These are phyloP conservation scores for Aspergillus pseudoglaucus DNA, from an alignment of 2,329 filamentous ascomycete genomes.

Conservation along the genomic window DNA sequence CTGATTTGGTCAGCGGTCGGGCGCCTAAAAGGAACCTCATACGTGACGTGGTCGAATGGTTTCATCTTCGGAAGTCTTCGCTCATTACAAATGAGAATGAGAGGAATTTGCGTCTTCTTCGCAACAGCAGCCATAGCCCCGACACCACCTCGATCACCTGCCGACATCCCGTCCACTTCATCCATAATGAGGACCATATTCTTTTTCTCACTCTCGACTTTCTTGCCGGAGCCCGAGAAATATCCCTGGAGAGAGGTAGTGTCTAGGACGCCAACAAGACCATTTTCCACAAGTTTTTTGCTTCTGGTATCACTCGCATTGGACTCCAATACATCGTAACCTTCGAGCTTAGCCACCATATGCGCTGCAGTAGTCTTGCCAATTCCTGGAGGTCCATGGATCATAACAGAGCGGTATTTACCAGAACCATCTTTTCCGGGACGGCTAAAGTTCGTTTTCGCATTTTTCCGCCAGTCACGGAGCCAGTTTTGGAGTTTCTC, in stretches of 20 bases:
- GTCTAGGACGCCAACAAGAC: conserved; percentile 82
- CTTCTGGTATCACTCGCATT: conserved; percentile 95
- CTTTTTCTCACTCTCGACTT: conserved; percentile 74
- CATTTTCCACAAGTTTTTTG: conserved; percentile 88
- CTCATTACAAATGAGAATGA: conserved; percentile 98
- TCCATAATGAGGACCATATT: conserved; percentile 98
- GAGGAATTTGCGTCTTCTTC: conserved; percentile 88
- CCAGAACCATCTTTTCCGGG: conserved; percentile 80
- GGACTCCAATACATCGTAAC: conserved; percentile 87
- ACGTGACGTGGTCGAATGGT: conserved; percentile 82
- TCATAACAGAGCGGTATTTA: conserved; percentile 78
- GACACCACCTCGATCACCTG: conserved; percentile 90
- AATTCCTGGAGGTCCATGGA: conserved; percentile 91
- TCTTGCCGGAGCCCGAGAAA: conserved; percentile 77
- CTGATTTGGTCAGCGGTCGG: conserved; percentile 88
- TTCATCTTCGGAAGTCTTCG: conserved; percentile 93
- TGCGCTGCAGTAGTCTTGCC: conserved; percentile 97
- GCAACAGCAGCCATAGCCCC: conserved; percentile 89
- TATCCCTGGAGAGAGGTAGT: conserved; percentile 89
- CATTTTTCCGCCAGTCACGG: conserved; percentile 69
- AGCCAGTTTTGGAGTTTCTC: conserved; percentile 89
- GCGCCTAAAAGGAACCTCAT: conserved; percentile 78
- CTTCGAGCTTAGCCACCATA: conserved; percentile 83
- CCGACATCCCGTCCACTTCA: conserved; percentile 98
- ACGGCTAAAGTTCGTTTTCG: conserved; percentile 74